Conservation (phyloP, 352 stramenopile species). For the Globisporangium nodosum region DNA sequence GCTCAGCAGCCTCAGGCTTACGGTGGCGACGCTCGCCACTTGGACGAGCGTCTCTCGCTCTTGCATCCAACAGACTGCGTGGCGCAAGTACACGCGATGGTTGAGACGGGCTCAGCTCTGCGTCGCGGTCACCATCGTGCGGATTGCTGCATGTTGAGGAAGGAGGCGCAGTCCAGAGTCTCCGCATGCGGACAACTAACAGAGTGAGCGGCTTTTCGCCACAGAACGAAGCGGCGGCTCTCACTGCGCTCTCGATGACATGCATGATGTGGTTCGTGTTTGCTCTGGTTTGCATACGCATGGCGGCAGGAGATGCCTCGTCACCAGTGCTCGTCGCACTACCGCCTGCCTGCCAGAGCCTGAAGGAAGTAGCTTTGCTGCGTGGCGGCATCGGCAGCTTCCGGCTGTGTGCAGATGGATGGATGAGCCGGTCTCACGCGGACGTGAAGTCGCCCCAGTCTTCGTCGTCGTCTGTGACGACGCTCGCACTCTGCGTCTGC, state of each 20-base stretch:
- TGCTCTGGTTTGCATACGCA: background rate
- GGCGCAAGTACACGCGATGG: too few relatives aligned
- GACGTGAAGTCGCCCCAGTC: slow-evolving; percentile 86
- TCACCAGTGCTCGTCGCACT: background rate
- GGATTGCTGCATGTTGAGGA: too few relatives aligned
- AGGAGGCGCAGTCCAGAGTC: too few relatives aligned
- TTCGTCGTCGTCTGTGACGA: slow-evolving; percentile 35
- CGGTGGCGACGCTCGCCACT: background rate
- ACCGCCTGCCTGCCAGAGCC: too few relatives aligned
- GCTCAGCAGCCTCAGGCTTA: background rate
- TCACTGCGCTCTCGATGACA: background rate
- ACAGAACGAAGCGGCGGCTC: background rate
- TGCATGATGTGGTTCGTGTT: background rate
- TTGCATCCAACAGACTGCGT: too few relatives aligned
- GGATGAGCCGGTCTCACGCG: slow-evolving; percentile 19
- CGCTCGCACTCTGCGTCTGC: slow-evolving; percentile 27
- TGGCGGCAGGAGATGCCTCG: background rate
- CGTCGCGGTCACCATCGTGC: background rate
- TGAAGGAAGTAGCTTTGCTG: background rate
- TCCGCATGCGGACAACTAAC: too few relatives aligned
- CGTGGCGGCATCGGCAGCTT: too few relatives aligned
- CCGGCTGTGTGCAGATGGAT: background rate
- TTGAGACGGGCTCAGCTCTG: background rate
- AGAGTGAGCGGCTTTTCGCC: background rate
- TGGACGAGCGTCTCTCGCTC: background rate